Evolutionary conservation across 1,284 basidiomycete genomes (phyloP), one percentile per base, ranked within the genome.

Genomic region (Leccinum solheimii): DNA sequence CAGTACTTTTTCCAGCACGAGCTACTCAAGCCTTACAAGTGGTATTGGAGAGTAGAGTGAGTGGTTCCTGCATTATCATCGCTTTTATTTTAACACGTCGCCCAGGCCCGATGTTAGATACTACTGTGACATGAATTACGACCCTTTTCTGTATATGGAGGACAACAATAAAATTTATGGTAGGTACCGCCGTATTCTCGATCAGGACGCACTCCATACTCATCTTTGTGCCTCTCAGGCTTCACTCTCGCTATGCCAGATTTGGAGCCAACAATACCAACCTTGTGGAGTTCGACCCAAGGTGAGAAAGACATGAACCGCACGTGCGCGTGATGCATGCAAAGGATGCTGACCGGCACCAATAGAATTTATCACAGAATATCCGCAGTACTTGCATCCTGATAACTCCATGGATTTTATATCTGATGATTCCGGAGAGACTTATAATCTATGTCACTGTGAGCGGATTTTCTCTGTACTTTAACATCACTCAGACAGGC

Each of bases 381-480:
- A 94, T 72, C 89, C 91, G 0, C 78, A 92, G 63, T 86, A 88
- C 67, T 67, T 95, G 23, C 80, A 85, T 45, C 79, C 83, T 30
- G 80, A 91, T 64, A 94, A 94, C 70, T 81, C 87, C 4, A 84
- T 94, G 81, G 76, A 77, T 19, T 95, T 91, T 73, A 64, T 96
- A 56, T 88, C 86, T n/a, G 84, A 93, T 66, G 81, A 95, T 69
- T 78, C 80, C 32, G 87, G 91, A 16, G 77, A 86, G 56, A 80
- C 79, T 2, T 92, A 90, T 75, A 95, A 94, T 76, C 77, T 87
- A 45, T 95, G 92, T 70, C 92, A 94, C 69, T 94, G 88, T 87
- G 73, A 75, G 88, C 72, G 59, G 67, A 53, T 21, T 66, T 38
- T 50, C 36, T 51, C 60, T 26, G 6, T 9, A 40, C 21, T 3